A percentile compares a stretch with the other conserved stretches of the same genome.
Evolutionary conservation across 2,329 filamentous ascomycete genomes (phyloP).

Genomic region (Calonectria crousiana): DNA sequence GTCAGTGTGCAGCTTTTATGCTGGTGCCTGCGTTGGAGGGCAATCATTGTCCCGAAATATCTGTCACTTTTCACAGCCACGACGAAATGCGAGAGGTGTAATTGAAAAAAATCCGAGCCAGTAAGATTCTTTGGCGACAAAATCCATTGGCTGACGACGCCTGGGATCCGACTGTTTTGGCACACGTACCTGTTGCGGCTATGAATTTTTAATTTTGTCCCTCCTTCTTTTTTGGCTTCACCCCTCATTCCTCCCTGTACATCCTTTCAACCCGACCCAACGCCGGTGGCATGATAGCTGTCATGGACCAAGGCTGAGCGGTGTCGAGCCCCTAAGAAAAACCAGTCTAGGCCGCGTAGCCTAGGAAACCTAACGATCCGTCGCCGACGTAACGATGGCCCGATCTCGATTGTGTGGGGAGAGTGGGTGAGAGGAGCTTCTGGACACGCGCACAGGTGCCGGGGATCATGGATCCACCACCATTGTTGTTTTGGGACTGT

Average conservation of each 20-base stretch:
- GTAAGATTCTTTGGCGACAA: conserved; percentile 19
- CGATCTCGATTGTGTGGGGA: conserved; percentile 30
- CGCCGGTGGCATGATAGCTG: background rate
- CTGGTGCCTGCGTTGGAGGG: conserved; percentile 32
- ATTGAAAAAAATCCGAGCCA: conserved; percentile 24
- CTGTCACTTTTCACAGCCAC: conserved; percentile 38
- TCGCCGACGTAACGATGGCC: conserved; percentile 11
- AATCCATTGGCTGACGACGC: conserved; percentile 38
- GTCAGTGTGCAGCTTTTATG: conserved; percentile 24
- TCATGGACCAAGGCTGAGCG: background rate
- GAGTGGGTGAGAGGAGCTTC: conserved; percentile 19
- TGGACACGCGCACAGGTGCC: background rate
- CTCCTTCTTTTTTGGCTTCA: background rate
- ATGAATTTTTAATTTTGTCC: background rate
- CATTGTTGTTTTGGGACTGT: conserved; percentile 1
- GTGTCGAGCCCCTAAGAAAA: background rate
- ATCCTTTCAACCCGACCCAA: background rate
- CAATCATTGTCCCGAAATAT: background rate
- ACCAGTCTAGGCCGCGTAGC: conserved; percentile 18
- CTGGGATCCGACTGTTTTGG: background rate
- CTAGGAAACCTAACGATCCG: conserved; percentile 19
- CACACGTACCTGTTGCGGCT: background rate
- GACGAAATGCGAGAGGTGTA: conserved; percentile 17
- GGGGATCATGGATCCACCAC: conserved; percentile 15
- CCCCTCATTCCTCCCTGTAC: background rate